Evolutionary conservation across 2,329 filamentous ascomycete genomes (phyloP).

Genomic region (Elsinoe perseae): DNA sequence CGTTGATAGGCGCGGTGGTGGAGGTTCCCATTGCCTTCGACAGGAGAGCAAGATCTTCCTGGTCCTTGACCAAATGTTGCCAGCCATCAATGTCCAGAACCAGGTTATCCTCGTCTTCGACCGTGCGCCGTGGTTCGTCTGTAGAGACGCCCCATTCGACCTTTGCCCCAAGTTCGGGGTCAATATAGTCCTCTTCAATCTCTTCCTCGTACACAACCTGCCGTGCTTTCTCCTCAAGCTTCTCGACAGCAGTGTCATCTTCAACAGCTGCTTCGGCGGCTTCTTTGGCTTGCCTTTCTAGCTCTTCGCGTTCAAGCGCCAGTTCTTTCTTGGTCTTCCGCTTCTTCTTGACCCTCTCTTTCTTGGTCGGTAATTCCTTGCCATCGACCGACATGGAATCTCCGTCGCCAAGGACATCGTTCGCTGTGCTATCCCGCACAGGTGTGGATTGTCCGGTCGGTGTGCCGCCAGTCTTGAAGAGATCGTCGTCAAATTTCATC

Average conservation of each 20-base stretch:
- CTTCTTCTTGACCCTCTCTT: conserved; percentile 46
- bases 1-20: conserved; percentile 44
- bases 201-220: conserved; percentile 42
- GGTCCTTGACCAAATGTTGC: conserved; percentile 60
- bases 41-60: conserved; percentile 56
- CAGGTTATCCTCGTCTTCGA: conserved; percentile 57
- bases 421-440: conserved; percentile 18
- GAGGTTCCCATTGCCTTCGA: conserved; percentile 44
- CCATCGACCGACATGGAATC: conserved; percentile 13
- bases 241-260: conserved; percentile 30
- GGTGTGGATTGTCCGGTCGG: conserved; percentile 20
- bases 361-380: conserved; percentile 26
- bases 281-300: conserved; percentile 38
- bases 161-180: conserved; percentile 35
- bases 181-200: conserved; percentile 42
- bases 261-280: conserved; percentile 25
- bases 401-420: conserved; percentile 5
- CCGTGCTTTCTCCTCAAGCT: conserved; percentile 30
- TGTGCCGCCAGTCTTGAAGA: conserved; percentile 57
- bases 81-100: conserved; percentile 64
- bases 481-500: conserved; percentile 74
- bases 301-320: conserved; percentile 58
- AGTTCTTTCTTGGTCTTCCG: conserved; percentile 71
- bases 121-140: conserved; percentile 53
- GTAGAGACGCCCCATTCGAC: conserved; percentile 55